Evolutionary conservation across 2,329 filamentous ascomycete species (phyloP), one percentile per base, ranked within the genome.

Genomic region (Hypomyces rosellus): DNA sequence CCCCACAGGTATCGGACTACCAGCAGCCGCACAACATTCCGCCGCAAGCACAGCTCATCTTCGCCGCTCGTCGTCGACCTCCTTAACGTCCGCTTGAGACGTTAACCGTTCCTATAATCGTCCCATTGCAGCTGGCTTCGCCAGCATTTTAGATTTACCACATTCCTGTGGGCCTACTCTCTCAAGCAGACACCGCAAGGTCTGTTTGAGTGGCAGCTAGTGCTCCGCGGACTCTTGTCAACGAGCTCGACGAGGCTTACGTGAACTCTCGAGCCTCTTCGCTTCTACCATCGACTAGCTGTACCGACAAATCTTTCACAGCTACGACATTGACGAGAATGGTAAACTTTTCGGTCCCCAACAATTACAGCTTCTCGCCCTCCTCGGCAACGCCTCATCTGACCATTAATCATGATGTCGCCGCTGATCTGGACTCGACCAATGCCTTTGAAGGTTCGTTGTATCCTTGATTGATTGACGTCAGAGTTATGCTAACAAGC

Each of bases 121-220:
- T 59, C 68, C 59, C 63, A 79, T 78, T 88, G 82, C 79, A 82
- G 86, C 87, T 90, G 88, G 88, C 87, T 86, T 81, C 81, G 88
- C 89, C 88, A 92, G 86, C 88, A 81, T 80, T 76, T 72, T 65
- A 61, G 63, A 71, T 70, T 70, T 73, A 75, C 74, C 77, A 79
- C 76, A 58, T 72, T 80, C 78, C 80, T 82, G 86, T 93, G 89
- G 89, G 89, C 88, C 89, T 93, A 90, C 89, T 93, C 87, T 91
- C 88, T 91, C 88, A 88, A 84, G 81, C 89, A 88, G 79, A 88
- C 87, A 79, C 85, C 83, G 82, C 86, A 89, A 86, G 82, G 86
- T 91, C 91, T 89, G 88, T 92, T 89, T 95, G 89, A 83, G 89
- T 80, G 84, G 88, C 84, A 95, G 90, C 89, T 87, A 90, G 89